Percentiles rank a stretch among this genome's conserved stretches.
Conservation (phyloP, 2,329 filamentous ascomycete species). For the Diaporthe citrichinensis region DNA sequence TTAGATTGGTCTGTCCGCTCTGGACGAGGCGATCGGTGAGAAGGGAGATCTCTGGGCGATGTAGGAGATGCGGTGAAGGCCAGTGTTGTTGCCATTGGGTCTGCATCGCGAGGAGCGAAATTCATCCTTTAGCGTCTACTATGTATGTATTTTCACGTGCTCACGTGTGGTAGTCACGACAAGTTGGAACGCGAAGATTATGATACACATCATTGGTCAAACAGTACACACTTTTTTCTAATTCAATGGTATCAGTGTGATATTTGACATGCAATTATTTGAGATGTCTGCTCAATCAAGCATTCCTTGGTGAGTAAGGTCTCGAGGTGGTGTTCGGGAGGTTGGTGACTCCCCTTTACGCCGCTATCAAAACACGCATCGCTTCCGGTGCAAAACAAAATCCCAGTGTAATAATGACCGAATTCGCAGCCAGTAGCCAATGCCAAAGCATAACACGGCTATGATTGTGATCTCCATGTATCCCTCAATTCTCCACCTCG, state of each 20-base stretch:
- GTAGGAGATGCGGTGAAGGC: conserved; percentile 1
- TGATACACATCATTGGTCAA: conserved; percentile 14
- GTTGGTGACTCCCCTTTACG: not conserved
- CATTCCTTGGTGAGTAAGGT: not conserved
- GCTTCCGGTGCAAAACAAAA: not conserved
- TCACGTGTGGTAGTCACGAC: conserved; percentile 34
- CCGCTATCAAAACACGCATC: conserved; percentile 20
- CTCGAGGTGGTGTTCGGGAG: not conserved
- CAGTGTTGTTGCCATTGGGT: conserved; percentile 21
- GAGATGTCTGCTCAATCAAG: not conserved
- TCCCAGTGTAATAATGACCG: conserved; percentile 6
- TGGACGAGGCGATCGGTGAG: not conserved
- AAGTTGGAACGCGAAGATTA: conserved; percentile 37
- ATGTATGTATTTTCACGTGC: conserved; percentile 38
- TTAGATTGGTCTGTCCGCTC: conserved; percentile 15
- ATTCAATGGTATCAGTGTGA: not conserved
- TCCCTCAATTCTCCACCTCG: not conserved
- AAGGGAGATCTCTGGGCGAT: not conserved
- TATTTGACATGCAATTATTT: not conserved
- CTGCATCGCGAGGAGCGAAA: conserved; percentile 35
- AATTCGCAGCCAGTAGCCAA: not conserved
- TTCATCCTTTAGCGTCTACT: conserved; percentile 36
- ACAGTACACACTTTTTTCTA: not conserved
- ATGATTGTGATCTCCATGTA: not conserved
- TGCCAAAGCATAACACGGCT: not conserved